phyloP scores from a whole-genome alignment of 2,329 filamentous ascomycete species.

The Aspergillus bombycis region DNA sequence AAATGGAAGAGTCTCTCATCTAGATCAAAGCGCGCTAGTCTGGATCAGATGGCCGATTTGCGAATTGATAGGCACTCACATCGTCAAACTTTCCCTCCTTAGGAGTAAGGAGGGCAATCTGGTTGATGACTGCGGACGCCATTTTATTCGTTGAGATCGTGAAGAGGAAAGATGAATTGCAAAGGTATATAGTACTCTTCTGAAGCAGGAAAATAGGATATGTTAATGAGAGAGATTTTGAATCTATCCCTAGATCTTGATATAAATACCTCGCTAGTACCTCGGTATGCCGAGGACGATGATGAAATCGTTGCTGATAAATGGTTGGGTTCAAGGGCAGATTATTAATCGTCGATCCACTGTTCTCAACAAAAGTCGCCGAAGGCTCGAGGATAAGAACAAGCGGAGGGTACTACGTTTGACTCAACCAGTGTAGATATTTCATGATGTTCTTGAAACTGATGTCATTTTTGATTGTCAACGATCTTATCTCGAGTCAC shows the following conservation, averaged over 20 bases:
- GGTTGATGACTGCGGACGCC: background rate
- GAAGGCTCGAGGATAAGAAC: background rate
- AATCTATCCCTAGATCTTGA: background rate
- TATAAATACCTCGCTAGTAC: background rate
- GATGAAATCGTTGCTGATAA: background rate
- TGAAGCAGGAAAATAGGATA: background rate
- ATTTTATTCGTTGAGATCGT: background rate
- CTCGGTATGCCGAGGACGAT: background rate
- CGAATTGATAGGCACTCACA: background rate
- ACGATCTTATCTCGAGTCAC: background rate
- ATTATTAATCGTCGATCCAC: constrained; percentile 1
- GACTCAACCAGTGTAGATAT: background rate
- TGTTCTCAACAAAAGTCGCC: background rate
- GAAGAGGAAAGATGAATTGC: background rate
- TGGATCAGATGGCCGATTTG: background rate
- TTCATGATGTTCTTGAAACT: background rate
- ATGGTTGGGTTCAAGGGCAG: background rate
- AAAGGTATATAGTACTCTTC: background rate
- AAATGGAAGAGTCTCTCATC: background rate
- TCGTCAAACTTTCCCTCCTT: background rate
- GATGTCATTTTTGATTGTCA: background rate
- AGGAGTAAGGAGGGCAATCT: background rate
- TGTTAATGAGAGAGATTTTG: background rate
- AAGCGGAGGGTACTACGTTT: background rate
- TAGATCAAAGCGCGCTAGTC: background rate